phyloP scores from a whole-genome alignment of 257 asterid genomes.

The Jacaranda copaia region DNA sequence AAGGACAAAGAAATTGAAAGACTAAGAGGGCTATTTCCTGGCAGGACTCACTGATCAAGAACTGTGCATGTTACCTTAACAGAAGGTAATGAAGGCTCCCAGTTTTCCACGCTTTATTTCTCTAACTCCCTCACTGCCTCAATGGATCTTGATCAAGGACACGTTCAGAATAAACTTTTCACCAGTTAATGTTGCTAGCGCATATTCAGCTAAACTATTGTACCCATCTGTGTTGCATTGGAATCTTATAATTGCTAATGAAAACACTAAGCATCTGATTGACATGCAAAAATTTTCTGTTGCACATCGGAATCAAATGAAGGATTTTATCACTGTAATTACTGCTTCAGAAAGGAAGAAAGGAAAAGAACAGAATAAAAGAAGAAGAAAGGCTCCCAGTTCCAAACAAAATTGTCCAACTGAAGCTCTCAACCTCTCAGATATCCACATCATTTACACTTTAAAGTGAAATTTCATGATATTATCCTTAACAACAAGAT shows the following conservation, averaged over 20 bases:
- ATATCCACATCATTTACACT: slow-evolving; percentile 1
- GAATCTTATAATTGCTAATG: background rate
- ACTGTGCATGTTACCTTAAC: background rate
- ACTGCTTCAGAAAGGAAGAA: background rate
- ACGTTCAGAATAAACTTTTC: background rate
- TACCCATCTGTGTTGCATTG: background rate
- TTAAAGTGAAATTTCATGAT: background rate
- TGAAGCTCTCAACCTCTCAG: background rate
- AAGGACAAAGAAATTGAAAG: background rate
- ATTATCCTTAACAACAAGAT: background rate
- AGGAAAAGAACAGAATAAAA: background rate
- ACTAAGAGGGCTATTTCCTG: background rate
- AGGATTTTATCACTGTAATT: background rate
- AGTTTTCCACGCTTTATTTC: background rate
- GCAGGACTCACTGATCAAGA: background rate
- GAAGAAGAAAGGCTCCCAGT: background rate
- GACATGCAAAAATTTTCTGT: slow-evolving; percentile 18
- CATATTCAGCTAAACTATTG: background rate
- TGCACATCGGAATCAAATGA: background rate
- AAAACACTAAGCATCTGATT: background rate
- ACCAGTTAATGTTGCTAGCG: background rate
- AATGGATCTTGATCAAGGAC: background rate
- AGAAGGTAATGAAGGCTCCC: background rate
- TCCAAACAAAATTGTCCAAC: background rate
- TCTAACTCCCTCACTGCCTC: background rate